A percentile compares a stretch with the other conserved stretches of the same genome.
phyloP scores from a whole-genome alignment of 2,329 filamentous ascomycete species.

The Aspergillus felis region DNA sequence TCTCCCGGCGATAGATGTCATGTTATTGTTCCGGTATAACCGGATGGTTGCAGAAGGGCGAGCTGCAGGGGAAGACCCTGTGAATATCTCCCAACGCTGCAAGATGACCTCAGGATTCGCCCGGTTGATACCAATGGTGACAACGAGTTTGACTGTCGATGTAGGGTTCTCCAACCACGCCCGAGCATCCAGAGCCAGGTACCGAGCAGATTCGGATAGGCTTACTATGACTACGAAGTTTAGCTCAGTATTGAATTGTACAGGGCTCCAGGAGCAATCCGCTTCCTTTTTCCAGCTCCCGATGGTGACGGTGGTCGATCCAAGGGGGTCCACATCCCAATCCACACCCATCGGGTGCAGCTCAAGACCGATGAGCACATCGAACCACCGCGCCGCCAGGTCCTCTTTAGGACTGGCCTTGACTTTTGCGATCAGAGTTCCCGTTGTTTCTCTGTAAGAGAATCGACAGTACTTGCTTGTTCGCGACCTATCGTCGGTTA shows the following conservation, averaged over 20 bases:
- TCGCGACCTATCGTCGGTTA: conserved; percentile 15
- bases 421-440: conserved; percentile 16
- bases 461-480: conserved; percentile 17
- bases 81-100: conserved; percentile 13
- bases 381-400: conserved; percentile 13
- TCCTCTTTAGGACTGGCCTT: conserved; percentile 12
- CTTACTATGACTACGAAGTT: conserved; percentile 18
- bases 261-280: conserved; percentile 17
- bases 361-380: conserved; percentile 10
- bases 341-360: conserved; percentile 10
- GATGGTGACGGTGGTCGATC: conserved; percentile 15
- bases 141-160: conserved; percentile 16
- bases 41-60: conserved; percentile 13
- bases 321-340: conserved; percentile 9
- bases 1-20: conserved; percentile 14
- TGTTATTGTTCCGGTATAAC: conserved; percentile 15
- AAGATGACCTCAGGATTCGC: conserved; percentile 14
- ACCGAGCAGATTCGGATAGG: conserved; percentile 13
- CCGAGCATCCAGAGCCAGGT: conserved; percentile 15
- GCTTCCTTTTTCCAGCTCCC: conserved; percentile 19
- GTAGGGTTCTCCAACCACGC: conserved; percentile 16
- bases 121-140: conserved; percentile 16
- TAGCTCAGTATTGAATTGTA: conserved; percentile 8
- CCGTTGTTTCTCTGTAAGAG: conserved; percentile 12
- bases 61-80: conserved; percentile 13